Evolutionary conservation across 257 asterid genomes (phyloP).

Genomic region (Nicotiana paniculata): DNA sequence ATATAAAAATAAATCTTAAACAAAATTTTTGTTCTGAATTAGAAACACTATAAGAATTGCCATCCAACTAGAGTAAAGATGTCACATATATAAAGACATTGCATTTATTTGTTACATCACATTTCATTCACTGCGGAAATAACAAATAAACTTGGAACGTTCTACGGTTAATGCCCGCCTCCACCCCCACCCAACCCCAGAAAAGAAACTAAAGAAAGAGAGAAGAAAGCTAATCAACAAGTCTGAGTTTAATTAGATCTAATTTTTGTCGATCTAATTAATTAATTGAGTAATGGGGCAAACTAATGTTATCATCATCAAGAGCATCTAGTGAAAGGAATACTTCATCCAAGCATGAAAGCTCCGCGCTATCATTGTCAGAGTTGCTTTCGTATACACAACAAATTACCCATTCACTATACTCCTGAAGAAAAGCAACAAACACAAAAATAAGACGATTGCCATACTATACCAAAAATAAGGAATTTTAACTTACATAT

Average conservation of each 20-base stretch:
- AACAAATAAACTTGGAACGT: background rate
- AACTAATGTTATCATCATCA: conserved; percentile 53
- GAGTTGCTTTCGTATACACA: conserved; percentile 55
- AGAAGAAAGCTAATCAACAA: background rate
- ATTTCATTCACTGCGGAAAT: background rate
- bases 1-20: too few relatives aligned
- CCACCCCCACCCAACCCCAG: too few relatives aligned
- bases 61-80: background rate
- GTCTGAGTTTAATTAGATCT: conserved; percentile 4
- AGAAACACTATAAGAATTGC: background rate
- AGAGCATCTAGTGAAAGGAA: conserved; percentile 74
- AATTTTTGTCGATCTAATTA: conserved; percentile 17
- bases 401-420: conserved; percentile 79
- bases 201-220: background rate
- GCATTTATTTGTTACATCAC: background rate
- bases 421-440: conserved; percentile 36
- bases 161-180: background rate
- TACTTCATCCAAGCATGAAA: conserved; percentile 88
- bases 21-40: background rate
- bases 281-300: conserved; percentile 28
- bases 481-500: background rate
- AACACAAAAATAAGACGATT: background rate
- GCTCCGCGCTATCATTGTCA: conserved; percentile 53
- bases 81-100: background rate
- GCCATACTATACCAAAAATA: too few relatives aligned